phyloP scores from a whole-genome alignment of 1,139 yeast species.

The Kazachstania sp. region DNA sequence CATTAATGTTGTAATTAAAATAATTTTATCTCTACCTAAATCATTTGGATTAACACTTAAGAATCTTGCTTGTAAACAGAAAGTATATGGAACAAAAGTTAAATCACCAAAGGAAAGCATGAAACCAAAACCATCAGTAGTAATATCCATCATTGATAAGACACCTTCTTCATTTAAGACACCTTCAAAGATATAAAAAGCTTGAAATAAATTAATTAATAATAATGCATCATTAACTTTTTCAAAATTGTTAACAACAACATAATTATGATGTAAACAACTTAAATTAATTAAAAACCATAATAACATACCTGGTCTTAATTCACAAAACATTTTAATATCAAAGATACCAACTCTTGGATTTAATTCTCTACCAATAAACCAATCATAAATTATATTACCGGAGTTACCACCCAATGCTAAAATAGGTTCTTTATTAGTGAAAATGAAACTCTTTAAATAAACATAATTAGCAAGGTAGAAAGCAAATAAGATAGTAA shows the following conservation, averaged over 20 bases:
- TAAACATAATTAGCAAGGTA: constrained; percentile 59
- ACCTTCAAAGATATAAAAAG: constrained; percentile 82
- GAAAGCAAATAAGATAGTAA: constrained; percentile 57
- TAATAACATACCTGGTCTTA: constrained; percentile 86
- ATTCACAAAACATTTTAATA: constrained; percentile 82
- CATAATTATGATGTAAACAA: constrained; percentile 74
- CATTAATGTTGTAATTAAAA: constrained; percentile 38
- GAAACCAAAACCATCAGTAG: constrained; percentile 94
- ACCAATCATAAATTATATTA: constrained; percentile 77
- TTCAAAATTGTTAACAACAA: constrained; percentile 37
- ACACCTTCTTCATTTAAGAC: constrained; percentile 85
- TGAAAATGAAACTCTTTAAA: constrained; percentile 57
- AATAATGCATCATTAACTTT: constrained; percentile 62
- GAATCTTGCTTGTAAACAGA: constrained; percentile 78
- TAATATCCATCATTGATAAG: constrained; percentile 88
- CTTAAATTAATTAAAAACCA: constrained; percentile 78
- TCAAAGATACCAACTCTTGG: constrained; percentile 80
- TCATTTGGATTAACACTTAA: constrained; percentile 56
- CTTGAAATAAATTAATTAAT: constrained; percentile 61
- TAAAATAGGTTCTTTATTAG: constrained; percentile 54
- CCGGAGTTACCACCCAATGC: constrained; percentile 87
- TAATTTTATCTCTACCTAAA: constrained; percentile 39
- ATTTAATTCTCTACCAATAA: constrained; percentile 90
- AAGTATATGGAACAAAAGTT: constrained; percentile 89
- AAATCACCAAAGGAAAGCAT: constrained; percentile 94